Evolutionary conservation across 768 basidiomycete genomes (phyloP), one percentile per base, ranked within the genome.

Genomic region (Auricularia sp.): DNA sequence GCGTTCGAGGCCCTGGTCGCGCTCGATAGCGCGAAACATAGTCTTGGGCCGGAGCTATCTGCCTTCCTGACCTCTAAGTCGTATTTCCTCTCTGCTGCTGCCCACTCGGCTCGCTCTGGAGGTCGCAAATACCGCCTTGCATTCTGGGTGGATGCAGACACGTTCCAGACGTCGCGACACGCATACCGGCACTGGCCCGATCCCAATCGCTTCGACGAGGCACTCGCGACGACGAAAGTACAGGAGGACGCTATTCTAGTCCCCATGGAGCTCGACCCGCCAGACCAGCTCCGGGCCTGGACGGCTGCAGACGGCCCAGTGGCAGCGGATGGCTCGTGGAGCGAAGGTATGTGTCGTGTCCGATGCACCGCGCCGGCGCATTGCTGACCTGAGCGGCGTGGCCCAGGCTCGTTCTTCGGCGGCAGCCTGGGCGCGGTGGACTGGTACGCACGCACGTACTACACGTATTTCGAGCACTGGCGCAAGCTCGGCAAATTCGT

Each of bases 91-190:
- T 72, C 77, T 36, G 73, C 78, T 43, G 83, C 66, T 80, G 2
- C 67, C 69, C 36, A 74, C 21, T 16, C 73, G 65, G 72, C 56
- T 65, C 61, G 36, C n/a, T 16, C 51, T 10, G 34, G 65, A n/a
- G 73, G 73, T 3, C 68, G 73, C 66, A 63, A 69, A 11, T 84
- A 81, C 65, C 78, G 81, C 21, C 85, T 82, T 70, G 81, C 77
- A 1, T 86, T 86, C 67, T 86, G 84, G 84, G 77, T 73, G 36
- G 84, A 85, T 66, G 82, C 83, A 1, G 83, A 81, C 7, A 80
- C 81, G 65, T 83, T 86, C 67, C 70, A 82, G 12, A 62, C 69
- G n/a, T 67, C 73, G 0, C 5, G 6, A 21, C 82, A 84, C 71
- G 66, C 65, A 12, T 85, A 80, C 68, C 64, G 64, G 3, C 47